Evolutionary conservation across 805 yeast genomes (phyloP).

Genomic region (Yarrowia yakushimensis): DNA sequence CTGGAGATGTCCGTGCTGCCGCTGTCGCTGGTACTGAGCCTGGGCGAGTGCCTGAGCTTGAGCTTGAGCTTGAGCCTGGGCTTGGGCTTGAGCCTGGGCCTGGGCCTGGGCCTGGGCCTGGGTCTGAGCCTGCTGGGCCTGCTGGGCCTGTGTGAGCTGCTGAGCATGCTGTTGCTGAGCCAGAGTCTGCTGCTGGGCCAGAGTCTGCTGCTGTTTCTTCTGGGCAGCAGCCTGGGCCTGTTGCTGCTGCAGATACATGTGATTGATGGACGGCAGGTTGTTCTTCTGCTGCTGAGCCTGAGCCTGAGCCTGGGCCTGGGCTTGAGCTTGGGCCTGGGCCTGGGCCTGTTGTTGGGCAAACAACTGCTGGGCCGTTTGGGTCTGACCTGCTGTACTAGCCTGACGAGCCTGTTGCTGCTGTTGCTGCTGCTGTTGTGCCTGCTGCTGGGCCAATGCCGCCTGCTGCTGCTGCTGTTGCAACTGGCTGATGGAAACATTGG

Average conservation of each 20-base stretch:
- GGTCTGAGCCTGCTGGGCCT: neutral
- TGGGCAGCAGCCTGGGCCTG: neutral
- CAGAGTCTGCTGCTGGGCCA: neutral
- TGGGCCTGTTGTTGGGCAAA: neutral
- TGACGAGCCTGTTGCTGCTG: slow-evolving; percentile 27
- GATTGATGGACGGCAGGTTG: slow-evolving; percentile 17
- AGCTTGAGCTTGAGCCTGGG: neutral
- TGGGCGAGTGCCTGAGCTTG: neutral
- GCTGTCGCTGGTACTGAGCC: slow-evolving; percentile 25
- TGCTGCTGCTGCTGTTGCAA: slow-evolving; percentile 27
- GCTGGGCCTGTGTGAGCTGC: neutral
- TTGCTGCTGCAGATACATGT: neutral
- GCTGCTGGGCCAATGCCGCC: slow-evolving; percentile 27
- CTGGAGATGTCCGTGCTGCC: slow-evolving; percentile 15
- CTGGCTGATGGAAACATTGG: neutral
- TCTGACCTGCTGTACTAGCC: neutral
- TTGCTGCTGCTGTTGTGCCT: slow-evolving; percentile 24
- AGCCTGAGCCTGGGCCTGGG: slow-evolving; percentile 1
- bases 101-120: neutral
- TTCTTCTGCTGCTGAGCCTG: slow-evolving; percentile 22
- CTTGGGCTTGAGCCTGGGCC: neutral
- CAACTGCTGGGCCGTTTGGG: too few species aligned
- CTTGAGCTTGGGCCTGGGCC: neutral
- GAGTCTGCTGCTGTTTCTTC: neutral
- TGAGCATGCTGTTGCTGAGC: neutral